Evolutionary conservation across 1,284 basidiomycete genomes (phyloP).

Genomic region (Irpex lacteus): DNA sequence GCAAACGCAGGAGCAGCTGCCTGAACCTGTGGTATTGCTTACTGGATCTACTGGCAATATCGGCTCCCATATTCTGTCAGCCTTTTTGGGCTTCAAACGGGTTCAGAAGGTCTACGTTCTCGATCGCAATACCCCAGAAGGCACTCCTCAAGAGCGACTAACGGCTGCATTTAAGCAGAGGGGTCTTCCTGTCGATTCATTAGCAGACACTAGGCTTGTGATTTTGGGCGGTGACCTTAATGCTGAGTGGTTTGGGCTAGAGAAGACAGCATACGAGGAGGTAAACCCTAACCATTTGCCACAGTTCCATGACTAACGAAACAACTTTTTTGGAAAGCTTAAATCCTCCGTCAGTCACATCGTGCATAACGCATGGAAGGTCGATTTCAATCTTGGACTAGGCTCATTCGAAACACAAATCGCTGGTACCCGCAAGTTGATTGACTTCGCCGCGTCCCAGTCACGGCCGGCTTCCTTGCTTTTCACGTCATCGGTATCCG

Average conservation of each 20-base stretch:
- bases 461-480: slow-evolving; percentile 21
- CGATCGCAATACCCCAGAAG: slow-evolving; percentile 9
- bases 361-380: slow-evolving; percentile 27
- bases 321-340: slow-evolving; percentile 7
- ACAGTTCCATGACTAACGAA: not conserved
- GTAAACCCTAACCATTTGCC: not conserved
- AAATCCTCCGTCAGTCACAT: slow-evolving; percentile 16
- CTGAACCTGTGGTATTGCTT: slow-evolving; percentile 15
- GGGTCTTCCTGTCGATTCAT: slow-evolving; percentile 3
- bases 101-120: slow-evolving; percentile 14
- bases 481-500: slow-evolving; percentile 30
- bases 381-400: slow-evolving; percentile 34
- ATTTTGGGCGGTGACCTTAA: slow-evolving; percentile 8
- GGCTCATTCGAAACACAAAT: slow-evolving; percentile 31
- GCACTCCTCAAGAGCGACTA: slow-evolving; percentile 1
- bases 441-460: slow-evolving; percentile 26
- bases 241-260: slow-evolving; percentile 10
- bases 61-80: slow-evolving; percentile 16
- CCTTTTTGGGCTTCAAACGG: slow-evolving; percentile 6
- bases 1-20: slow-evolving; percentile 2
- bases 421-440: slow-evolving; percentile 20
- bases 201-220: slow-evolving; percentile 6
- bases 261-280: slow-evolving; percentile 5
- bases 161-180: slow-evolving; percentile 5
- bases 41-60: slow-evolving; percentile 18